phyloP scores from a whole-genome alignment of 2,329 filamentous ascomycete genomes.

The Fusarium mangiferae region DNA sequence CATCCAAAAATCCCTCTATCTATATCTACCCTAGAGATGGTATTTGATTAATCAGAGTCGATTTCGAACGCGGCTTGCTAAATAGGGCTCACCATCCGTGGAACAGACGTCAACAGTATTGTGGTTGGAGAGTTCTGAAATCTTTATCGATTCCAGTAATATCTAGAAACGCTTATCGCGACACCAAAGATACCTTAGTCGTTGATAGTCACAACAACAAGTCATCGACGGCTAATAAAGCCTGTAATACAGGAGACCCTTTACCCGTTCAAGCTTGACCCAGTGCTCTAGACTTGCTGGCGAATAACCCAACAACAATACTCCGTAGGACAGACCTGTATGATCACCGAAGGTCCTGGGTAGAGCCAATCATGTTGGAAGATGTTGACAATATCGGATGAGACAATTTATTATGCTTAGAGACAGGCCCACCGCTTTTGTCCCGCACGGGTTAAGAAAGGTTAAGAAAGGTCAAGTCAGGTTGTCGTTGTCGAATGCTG shows the following conservation, averaged over 20 bases:
- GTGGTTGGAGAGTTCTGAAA: background rate
- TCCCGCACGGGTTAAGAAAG: constrained; percentile 29
- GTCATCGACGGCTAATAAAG: constrained; percentile 3
- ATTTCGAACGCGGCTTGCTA: background rate
- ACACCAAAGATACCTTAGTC: background rate
- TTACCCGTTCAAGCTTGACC: constrained; percentile 22
- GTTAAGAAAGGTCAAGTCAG: constrained; percentile 11
- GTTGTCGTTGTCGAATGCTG: constrained; percentile 24
- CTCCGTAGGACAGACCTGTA: constrained; percentile 8
- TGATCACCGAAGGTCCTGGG: constrained; percentile 13
- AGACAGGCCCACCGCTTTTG: constrained; percentile 11
- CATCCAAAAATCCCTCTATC: background rate
- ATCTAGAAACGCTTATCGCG: background rate
- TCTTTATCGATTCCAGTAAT: background rate
- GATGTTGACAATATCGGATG: background rate
- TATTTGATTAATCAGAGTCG: background rate
- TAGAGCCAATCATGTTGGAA: constrained; percentile 28
- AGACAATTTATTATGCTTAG: constrained; percentile 22
- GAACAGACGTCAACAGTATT: background rate
- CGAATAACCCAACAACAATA: constrained; percentile 15
- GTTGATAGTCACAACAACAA: background rate
- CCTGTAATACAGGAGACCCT: constrained; percentile 19
- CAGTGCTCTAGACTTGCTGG: constrained; percentile 8
- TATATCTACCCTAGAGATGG: background rate
- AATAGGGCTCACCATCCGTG: background rate